Conservation (phyloP, 2,329 filamentous ascomycete genomes). For the Verticillium zaregamsianum region DNA sequence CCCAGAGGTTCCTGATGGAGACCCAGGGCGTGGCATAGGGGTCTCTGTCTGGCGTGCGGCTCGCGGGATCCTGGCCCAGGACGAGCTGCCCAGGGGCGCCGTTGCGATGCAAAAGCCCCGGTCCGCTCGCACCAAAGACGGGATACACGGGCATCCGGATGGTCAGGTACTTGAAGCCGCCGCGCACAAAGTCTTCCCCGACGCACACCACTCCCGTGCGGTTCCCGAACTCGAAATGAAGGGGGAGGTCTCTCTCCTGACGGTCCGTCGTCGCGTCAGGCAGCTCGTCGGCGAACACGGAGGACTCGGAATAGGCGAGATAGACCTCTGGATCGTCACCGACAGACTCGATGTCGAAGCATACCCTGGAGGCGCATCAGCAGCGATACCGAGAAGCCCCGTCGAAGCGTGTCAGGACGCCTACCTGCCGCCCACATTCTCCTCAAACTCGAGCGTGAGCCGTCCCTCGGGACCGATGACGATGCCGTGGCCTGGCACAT, state of each 20-base stretch:
- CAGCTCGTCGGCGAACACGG: slow-evolving; percentile 14
- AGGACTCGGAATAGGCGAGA: slow-evolving; percentile 18
- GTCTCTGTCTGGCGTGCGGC: slow-evolving; percentile 5
- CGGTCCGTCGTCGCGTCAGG: slow-evolving; percentile 19
- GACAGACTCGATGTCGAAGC: slow-evolving; percentile 24
- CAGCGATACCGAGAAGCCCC: too few relatives aligned
- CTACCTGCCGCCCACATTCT: slow-evolving; percentile 36
- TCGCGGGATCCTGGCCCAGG: background rate
- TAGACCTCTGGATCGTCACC: slow-evolving; percentile 21
- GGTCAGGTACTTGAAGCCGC: slow-evolving; percentile 41
- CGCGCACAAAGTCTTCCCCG: slow-evolving; percentile 23
- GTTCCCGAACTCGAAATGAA: slow-evolving; percentile 22
- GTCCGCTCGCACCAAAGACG: slow-evolving; percentile 9
- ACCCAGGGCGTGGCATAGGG: slow-evolving; percentile 21
- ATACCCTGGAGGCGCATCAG: slow-evolving; percentile 20
- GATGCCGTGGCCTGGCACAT: slow-evolving; percentile 12
- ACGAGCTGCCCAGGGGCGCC: slow-evolving; percentile 12
- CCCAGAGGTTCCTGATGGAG: slow-evolving; percentile 28
- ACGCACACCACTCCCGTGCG: slow-evolving; percentile 27
- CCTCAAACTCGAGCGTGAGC: slow-evolving; percentile 32
- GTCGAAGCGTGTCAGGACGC: slow-evolving; percentile 3
- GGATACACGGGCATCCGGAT: slow-evolving; percentile 32
- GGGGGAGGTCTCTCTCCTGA: slow-evolving; percentile 14
- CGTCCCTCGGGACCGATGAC: slow-evolving; percentile 25
- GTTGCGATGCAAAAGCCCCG: background rate